phyloP scores from a whole-genome alignment of 2,329 filamentous ascomycete species.

The Venturia effusa region DNA sequence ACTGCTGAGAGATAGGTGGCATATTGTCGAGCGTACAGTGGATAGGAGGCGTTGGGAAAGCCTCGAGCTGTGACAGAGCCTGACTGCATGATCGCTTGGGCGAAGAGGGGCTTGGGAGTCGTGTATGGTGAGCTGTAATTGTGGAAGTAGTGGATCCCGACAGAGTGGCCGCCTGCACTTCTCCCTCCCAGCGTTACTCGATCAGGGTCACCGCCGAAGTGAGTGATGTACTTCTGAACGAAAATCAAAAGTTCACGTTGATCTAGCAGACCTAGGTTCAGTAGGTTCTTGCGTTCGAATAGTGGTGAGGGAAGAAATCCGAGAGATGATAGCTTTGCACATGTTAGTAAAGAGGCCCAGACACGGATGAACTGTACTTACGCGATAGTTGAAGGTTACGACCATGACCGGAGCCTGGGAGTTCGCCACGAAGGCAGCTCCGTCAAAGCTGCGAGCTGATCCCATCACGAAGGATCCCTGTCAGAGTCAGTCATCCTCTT shows the following conservation, averaged over 20 bases:
- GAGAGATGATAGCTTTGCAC: neutral
- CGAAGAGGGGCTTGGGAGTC: neutral
- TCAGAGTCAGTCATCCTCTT: neutral
- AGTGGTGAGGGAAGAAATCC: neutral
- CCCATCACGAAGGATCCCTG: neutral
- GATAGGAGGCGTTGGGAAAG: neutral
- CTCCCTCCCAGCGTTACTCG: neutral
- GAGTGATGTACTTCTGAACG: neutral
- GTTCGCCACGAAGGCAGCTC: neutral
- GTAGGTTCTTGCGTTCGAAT: neutral
- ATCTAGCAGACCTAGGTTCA: neutral
- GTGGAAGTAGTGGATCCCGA: neutral
- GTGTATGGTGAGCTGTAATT: neutral
- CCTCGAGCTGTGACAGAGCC: neutral
- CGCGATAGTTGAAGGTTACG: neutral
- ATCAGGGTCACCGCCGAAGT: neutral
- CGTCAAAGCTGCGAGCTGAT: neutral
- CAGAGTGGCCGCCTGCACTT: neutral
- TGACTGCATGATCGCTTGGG: neutral
- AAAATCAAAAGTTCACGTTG: neutral
- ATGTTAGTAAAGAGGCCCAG: neutral
- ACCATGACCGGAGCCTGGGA: neutral
- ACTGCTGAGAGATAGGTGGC: neutral
- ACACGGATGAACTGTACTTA: neutral
- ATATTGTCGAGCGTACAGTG: neutral